Base-by-base conservation (phyloP, 805 yeast genomes). In the Zygotorulaspora danielsina region DNA sequence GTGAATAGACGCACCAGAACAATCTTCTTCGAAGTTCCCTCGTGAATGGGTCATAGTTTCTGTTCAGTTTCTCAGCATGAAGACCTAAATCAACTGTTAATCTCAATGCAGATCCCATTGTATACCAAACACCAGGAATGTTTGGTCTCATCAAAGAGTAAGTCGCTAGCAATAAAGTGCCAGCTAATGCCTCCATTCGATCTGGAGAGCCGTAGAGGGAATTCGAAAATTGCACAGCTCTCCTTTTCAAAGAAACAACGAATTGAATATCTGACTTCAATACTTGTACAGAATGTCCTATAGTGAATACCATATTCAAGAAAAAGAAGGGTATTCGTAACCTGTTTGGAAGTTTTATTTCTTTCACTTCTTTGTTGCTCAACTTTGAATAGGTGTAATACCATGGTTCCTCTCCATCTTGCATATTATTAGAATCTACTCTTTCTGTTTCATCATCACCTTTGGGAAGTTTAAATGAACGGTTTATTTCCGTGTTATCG, bases 41-140 rank as follows among this genome's bases (percentile, higher is more conserved):
- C 0, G 73, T 66, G 51, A 73, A 79, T 0, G 82, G 74, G 45
- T 79, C 79, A 39, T 64, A 62, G 16, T 62, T 61, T 34, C 50
- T 47, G 39, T 68, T 60, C 27, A 63, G 45, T 37, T 63, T 64
- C 52, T 87, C 96, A 25, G 78, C 76, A 59, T 88, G 96, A 6
- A 88, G 66, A 1, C 95, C 96, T 44, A 88, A 61, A 60, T 88
- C 96, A 19, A 87, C 85, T 50, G 90, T 79, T 35, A 85, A 61
- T 44, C 96, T 70, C 35, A 86, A 61, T 0, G 90, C 88, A 1
- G 85, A 76, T 0, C 96, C 96, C 47, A 85, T 65, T 3, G 84
- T 77, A 57, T 85, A 85, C 97, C 97, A 88, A n/a, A 85, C 86
- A 3, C 95, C 93, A 0, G 96, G 95, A 10, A 76, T 76, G 1